A percentile compares a stretch with the other conserved stretches of the same genome.
phyloP scores from a whole-genome alignment of 148 eudicot genomes.

The Bassia scoparia region DNA sequence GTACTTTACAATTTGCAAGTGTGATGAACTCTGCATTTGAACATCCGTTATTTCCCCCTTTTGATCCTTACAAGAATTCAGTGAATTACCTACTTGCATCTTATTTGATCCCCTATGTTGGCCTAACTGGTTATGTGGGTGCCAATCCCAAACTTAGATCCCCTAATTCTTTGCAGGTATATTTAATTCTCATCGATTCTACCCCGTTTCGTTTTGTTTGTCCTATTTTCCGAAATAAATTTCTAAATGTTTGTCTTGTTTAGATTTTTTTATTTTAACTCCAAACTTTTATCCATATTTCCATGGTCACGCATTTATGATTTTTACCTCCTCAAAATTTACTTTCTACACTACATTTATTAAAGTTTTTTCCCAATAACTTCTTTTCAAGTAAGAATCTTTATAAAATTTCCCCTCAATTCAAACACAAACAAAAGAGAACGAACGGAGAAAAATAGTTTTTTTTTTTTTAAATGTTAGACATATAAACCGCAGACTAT shows the following conservation, averaged over 20 bases:
- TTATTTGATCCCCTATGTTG: constrained; percentile 76
- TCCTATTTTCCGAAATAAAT: not conserved
- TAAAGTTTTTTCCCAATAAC: too few relatives aligned
- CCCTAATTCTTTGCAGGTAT: constrained; percentile 47
- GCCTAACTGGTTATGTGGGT: constrained; percentile 87
- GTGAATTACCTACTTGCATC: constrained; percentile 72
- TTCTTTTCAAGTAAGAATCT: too few relatives aligned
- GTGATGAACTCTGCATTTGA: constrained; percentile 68
- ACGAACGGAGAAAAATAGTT: too few relatives aligned
- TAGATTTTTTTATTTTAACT: too few relatives aligned
- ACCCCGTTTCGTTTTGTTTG: not conserved
- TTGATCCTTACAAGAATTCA: constrained; percentile 65
- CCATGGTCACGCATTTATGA: too few relatives aligned
- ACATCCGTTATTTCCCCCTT: constrained; percentile 49
- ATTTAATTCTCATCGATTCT: not conserved
- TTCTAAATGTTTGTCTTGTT: not conserved
- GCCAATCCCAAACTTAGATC: constrained; percentile 54
- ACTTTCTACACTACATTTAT: too few relatives aligned
- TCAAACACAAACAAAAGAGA: too few relatives aligned
- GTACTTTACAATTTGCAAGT: constrained; percentile 44
- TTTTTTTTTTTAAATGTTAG: too few relatives aligned
- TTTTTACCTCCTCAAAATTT: too few relatives aligned
- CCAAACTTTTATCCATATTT: too few relatives aligned
- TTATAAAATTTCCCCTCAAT: too few relatives aligned
- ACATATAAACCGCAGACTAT: too few relatives aligned